Evolutionary conservation across 2,329 filamentous ascomycete genomes (phyloP).

Genomic region (Tolypocladium amazonense): DNA sequence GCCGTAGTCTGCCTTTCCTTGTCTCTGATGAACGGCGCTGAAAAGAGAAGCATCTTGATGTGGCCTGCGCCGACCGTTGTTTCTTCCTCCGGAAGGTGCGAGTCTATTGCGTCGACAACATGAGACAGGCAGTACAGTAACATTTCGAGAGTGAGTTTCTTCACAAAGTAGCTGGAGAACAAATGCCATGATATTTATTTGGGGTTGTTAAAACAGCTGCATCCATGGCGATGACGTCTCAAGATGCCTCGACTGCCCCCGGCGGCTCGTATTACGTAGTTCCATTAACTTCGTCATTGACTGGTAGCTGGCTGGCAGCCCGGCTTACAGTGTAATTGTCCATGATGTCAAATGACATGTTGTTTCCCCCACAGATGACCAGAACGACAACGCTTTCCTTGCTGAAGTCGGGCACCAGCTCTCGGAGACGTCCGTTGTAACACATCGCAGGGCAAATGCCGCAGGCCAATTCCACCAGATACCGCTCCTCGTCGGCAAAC

Average conservation of each 20-base stretch:
- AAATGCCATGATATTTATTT: not conserved
- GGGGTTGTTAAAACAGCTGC: not conserved
- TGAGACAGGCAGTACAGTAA: too few relatives aligned
- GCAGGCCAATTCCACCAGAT: slow-evolving; percentile 19
- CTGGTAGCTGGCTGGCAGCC: not conserved
- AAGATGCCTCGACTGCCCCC: too few relatives aligned
- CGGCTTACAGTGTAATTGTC: slow-evolving; percentile 4
- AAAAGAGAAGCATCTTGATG: too few relatives aligned
- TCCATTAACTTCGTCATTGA: not conserved
- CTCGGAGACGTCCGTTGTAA: slow-evolving; percentile 12
- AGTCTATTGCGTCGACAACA: too few relatives aligned
- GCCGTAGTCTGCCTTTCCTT: too few relatives aligned
- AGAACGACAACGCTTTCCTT: slow-evolving; percentile 16
- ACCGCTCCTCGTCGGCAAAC: slow-evolving; percentile 16
- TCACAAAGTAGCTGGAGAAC: not conserved
- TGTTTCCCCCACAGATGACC: slow-evolving; percentile 20
- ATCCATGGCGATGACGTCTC: not conserved
- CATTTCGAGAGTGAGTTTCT: too few relatives aligned
- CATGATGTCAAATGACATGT: slow-evolving; percentile 20
- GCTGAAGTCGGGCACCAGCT: slow-evolving; percentile 11
- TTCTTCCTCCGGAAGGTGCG: too few relatives aligned
- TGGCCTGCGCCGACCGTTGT: too few relatives aligned
- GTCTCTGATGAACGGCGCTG: too few relatives aligned
- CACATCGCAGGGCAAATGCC: slow-evolving; percentile 17
- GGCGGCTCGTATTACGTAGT: not conserved